These are phyloP conservation scores for Nakazawaea molendinolei DNA, from an alignment of 805 yeast genomes.

Conservation along the genomic window DNA sequence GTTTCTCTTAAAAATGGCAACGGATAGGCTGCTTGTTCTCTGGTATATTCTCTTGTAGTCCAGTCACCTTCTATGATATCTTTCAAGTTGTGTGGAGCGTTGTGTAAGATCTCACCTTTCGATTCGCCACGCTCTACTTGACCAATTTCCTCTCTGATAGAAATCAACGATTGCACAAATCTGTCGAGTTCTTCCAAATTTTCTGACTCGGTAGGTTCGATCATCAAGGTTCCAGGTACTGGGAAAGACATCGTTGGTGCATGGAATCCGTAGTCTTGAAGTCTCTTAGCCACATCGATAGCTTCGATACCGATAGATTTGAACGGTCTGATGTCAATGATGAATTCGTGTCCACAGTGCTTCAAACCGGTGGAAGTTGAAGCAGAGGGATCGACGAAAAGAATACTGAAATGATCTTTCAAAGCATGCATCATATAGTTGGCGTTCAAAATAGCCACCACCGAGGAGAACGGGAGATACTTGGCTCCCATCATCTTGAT, in stretches of 20 bases:
- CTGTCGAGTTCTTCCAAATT: constrained; percentile 82
- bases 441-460: constrained; percentile 89
- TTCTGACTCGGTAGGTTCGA: constrained; percentile 97
- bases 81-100: constrained; percentile 86
- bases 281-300: constrained; percentile 91
- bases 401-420: constrained; percentile 61
- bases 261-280: constrained; percentile 98
- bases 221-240: constrained; percentile 94
- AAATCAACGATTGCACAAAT: constrained; percentile 79
- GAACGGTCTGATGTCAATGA: constrained; percentile 82
- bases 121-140: constrained; percentile 61
- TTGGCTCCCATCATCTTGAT: constrained; percentile 88
- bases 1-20: constrained; percentile 60
- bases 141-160: constrained; percentile 77
- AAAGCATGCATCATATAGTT: constrained; percentile 88
- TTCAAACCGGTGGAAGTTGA: constrained; percentile 41
- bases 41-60: constrained; percentile 79
- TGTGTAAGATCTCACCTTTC: constrained; percentile 66
- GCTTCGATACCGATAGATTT: constrained; percentile 83
- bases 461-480: constrained; percentile 80
- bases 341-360: constrained; percentile 95
- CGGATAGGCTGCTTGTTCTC: constrained; percentile 93
- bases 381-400: constrained; percentile 54
- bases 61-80: constrained; percentile 75
- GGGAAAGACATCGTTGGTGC: constrained; percentile 99